phyloP scores from a whole-genome alignment of 140 eudicot species.

The Anethum foeniculum region DNA sequence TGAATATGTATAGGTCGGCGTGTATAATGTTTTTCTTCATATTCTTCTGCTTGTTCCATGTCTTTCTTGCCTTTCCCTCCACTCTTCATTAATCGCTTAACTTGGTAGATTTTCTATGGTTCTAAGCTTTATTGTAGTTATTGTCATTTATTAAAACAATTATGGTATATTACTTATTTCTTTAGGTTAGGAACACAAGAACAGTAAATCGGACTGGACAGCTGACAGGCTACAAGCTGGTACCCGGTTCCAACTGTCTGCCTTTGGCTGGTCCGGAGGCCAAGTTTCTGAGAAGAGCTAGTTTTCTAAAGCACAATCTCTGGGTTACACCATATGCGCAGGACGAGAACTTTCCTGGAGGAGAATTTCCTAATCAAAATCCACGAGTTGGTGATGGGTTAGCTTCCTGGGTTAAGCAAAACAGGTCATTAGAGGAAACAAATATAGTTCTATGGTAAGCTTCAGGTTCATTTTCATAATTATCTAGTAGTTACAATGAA shows the following conservation, averaged over 20 bases:
- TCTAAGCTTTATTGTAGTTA: background rate
- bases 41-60: background rate
- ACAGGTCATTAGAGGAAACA: constrained; percentile 82
- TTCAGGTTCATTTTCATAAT: background rate
- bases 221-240: constrained; percentile 86
- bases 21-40: background rate
- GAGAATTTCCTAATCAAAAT: constrained; percentile 96
- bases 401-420: constrained; percentile 86
- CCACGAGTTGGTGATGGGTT: constrained; percentile 98
- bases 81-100: background rate
- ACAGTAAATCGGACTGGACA: constrained; percentile 94
- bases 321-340: constrained; percentile 89
- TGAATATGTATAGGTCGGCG: background rate
- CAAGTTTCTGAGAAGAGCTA: constrained; percentile 82
- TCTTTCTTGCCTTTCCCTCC: background rate
- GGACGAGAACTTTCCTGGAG: constrained; percentile 91
- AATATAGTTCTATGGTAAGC: constrained; percentile 92
- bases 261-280: constrained; percentile 98
- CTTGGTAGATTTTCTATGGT: background rate
- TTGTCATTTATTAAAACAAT: background rate
- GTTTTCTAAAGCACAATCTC: constrained; percentile 87
- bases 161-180: constrained; percentile 5
- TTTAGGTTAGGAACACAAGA: constrained; percentile 82
- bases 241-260: constrained; percentile 92
- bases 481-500: background rate